Evolutionary conservation across 202 grass and related monocot species (phyloP), one percentile per base, ranked within the genome.

Genomic region (Setaria viridis): DNA sequence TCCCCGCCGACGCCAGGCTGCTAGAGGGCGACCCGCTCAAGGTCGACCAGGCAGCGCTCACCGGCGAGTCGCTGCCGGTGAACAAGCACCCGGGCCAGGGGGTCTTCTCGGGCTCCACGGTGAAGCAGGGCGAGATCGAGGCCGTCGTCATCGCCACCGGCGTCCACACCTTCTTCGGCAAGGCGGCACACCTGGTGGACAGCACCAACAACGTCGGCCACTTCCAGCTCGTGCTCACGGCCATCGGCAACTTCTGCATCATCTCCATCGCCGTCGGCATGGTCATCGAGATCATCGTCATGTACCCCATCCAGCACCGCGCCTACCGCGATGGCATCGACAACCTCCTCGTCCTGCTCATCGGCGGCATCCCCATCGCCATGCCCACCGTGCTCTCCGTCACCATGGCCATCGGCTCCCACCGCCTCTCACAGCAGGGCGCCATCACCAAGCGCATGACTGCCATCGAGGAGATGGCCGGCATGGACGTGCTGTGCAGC

Each of bases 391-490:
- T 97, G 73, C 90, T 97, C 1, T 97, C 94, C 0, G 92, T 97
- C 47, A 97, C 94, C 59, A 97, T 97, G 94, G 94, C 94, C 49
- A 97, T 97, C 45, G 92, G 94, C 2, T 93, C 93, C 20, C 93
- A 95, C 80, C 85, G 88, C 3, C 71, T 97, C n/a, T 90, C 94
- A 5, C 66, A 92, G 85, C 89, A 97, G 80, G 94, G 94, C 11
- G 94, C 94, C 67, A 97, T 97, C 79, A 97, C 94, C 72, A 97
- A 97, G 80, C 87, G 94, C 72, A 97, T 97, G 94, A 97, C 94
- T 1, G 94, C 94, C 30, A 97, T 97, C 76, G 94, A 97, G 89
- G 94, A 97, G 80, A 87, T 94, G 91, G 94, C 94, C 3, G 91
- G 94, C 54, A 97, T 97, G 94, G 94, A 97, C 73, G 94, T 97